These are phyloP conservation scores for Cucurbita pepo DNA, from an alignment of 306 rosid species.

Conservation along the genomic window DNA sequence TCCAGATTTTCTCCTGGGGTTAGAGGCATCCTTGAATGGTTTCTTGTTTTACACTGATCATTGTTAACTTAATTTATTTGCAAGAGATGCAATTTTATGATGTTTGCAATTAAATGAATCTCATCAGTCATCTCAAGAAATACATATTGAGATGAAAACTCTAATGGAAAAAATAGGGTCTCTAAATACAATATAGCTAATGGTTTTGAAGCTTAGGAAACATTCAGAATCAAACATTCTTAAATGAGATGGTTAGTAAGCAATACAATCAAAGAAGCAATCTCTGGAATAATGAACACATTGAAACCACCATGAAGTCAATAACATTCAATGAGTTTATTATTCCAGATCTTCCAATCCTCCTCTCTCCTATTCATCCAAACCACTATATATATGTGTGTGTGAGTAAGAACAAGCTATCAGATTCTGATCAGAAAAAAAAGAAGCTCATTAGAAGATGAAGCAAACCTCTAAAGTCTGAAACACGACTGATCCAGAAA, in stretches of 20 bases:
- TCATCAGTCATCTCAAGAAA: background rate
- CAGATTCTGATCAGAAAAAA: background rate
- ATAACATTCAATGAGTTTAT: background rate
- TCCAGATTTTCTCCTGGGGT: too few relatives aligned
- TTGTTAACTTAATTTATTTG: slow-evolving; percentile 42
- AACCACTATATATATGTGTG: too few relatives aligned
- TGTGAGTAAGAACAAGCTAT: too few relatives aligned
- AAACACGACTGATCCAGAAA: background rate
- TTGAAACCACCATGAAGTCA: background rate
- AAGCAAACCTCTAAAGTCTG: background rate
- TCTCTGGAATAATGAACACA: background rate
- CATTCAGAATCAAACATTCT: background rate
- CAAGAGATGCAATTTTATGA: slow-evolving; percentile 58
- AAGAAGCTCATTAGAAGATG: background rate
- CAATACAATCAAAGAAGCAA: background rate
- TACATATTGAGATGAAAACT: background rate
- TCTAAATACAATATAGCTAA: background rate
- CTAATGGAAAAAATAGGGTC: background rate
- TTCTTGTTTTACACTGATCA: background rate
- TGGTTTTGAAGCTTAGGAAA: background rate
- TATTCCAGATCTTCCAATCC: too few relatives aligned
- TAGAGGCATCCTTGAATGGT: background rate
- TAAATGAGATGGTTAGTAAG: background rate
- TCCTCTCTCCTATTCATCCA: background rate
- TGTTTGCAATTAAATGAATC: background rate